phyloP scores from a whole-genome alignment of 371 early-diverging fungal species.

The Dentiscutata heterogama region DNA sequence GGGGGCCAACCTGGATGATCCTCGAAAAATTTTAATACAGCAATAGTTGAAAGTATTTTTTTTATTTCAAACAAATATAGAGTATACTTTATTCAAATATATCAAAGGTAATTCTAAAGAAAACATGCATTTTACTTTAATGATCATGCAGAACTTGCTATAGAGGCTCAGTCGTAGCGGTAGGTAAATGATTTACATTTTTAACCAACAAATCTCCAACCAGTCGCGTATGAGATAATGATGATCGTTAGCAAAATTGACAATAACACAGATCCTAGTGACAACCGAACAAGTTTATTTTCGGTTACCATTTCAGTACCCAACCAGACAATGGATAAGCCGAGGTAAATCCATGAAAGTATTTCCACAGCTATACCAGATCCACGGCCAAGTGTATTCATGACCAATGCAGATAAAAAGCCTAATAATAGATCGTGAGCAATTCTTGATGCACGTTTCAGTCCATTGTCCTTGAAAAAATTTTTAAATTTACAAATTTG shows the following conservation, averaged over 20 bases:
- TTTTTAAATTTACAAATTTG: neutral
- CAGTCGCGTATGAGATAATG: neutral
- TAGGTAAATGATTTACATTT: too few relatives aligned
- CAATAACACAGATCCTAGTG: neutral
- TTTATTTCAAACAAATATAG: too few relatives aligned
- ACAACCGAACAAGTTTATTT: neutral
- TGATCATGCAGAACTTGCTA: too few relatives aligned
- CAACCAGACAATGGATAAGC: neutral
- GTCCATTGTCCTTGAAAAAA: neutral
- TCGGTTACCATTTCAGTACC: neutral
- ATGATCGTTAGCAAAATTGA: slow-evolving; percentile 8
- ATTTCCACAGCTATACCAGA: slow-evolving; percentile 4
- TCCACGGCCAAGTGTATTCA: slow-evolving; percentile 38
- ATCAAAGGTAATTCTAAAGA: too few relatives aligned
- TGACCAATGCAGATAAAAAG: slow-evolving; percentile 27
- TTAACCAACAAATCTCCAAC: slow-evolving; percentile 9
- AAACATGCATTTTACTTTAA: too few relatives aligned
- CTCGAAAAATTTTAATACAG: too few relatives aligned
- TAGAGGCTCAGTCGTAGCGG: too few relatives aligned
- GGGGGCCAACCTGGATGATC: too few relatives aligned
- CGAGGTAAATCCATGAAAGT: slow-evolving; percentile 35
- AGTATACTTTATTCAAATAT: too few relatives aligned
- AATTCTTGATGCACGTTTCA: neutral
- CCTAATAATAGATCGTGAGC: slow-evolving; percentile 36
- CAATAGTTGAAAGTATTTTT: too few relatives aligned